These are phyloP conservation scores for Leccinum imitatum DNA, from an alignment of 768 basidiomycete genomes.

Conservation along the genomic window DNA sequence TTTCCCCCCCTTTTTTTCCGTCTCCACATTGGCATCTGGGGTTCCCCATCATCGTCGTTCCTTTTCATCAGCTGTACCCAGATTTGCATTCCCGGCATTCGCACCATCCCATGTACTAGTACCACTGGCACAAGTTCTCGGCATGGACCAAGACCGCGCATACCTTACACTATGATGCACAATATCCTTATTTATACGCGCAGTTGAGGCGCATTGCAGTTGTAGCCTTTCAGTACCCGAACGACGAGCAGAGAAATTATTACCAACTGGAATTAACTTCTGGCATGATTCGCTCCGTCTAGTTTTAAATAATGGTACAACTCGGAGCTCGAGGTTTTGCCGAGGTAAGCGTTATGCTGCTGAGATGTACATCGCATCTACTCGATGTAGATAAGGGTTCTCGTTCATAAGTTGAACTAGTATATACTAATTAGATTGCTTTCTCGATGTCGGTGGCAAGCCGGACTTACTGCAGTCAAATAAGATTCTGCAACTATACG, in stretches of 20 bases:
- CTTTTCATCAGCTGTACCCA: constrained; percentile 16
- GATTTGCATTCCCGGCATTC: constrained; percentile 24
- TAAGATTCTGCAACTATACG: constrained; percentile 98
- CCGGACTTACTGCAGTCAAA: constrained; percentile 73
- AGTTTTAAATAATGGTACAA: constrained; percentile 16
- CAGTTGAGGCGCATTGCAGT: constrained; percentile 22
- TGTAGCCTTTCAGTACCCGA: constrained; percentile 16
- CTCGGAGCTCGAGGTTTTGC: constrained; percentile 7
- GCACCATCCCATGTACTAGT: constrained; percentile 25
- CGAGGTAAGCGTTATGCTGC: constrained; percentile 9
- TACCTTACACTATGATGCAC: constrained; percentile 22
- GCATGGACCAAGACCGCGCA: constrained; percentile 27
- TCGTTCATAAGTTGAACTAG: constrained; percentile 29
- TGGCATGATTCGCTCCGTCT: background rate
- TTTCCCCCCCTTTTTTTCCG: background rate
- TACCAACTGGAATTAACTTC: constrained; percentile 4
- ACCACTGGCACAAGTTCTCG: constrained; percentile 11
- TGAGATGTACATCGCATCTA: constrained; percentile 19
- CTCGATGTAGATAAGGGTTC: constrained; percentile 12
- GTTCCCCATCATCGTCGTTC: constrained; percentile 2
- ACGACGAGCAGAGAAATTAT: constrained; percentile 6
- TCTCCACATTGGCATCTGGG: constrained; percentile 7
- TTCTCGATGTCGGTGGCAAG: background rate
- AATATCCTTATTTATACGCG: constrained; percentile 20
- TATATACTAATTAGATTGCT: constrained; percentile 6